phyloP scores from a whole-genome alignment of 108 stramenopile genomes.

The Nitzschia putrida region DNA sequence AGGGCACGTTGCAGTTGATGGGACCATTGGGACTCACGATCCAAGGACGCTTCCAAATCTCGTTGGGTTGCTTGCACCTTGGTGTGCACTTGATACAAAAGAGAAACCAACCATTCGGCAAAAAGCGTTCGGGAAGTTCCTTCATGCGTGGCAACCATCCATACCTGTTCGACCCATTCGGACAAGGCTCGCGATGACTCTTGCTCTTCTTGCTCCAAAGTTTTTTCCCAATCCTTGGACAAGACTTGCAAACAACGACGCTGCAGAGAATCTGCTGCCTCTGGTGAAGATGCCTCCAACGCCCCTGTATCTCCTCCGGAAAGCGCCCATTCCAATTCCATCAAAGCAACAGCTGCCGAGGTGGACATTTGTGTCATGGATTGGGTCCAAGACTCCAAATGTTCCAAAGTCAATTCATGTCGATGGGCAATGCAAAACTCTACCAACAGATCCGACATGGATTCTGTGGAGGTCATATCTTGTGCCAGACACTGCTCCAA shows the following conservation, averaged over 20 bases:
- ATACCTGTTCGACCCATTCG: background rate
- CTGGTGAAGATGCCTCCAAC: background rate
- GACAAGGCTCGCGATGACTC: background rate
- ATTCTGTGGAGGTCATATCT: too few species aligned
- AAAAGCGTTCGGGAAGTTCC: background rate
- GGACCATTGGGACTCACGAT: background rate
- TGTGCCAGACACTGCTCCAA: too few species aligned
- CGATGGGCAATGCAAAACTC: conserved; percentile 9
- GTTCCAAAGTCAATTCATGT: background rate
- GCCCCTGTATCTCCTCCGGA: background rate
- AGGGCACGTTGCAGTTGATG: background rate
- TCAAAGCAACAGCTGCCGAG: background rate
- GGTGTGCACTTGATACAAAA: background rate
- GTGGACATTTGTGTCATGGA: background rate
- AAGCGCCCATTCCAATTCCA: conserved; percentile 1
- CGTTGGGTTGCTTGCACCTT: background rate
- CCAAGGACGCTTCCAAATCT: background rate
- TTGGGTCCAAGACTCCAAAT: background rate
- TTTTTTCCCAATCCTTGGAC: background rate
- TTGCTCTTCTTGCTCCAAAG: background rate
- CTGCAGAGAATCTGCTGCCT: background rate
- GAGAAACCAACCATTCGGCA: background rate
- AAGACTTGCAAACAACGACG: conserved; percentile 6
- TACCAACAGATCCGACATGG: conserved; percentile 1
- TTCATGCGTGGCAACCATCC: background rate